Conservation (phyloP, 805 yeast species). For the Clavispora asparagi region DNA sequence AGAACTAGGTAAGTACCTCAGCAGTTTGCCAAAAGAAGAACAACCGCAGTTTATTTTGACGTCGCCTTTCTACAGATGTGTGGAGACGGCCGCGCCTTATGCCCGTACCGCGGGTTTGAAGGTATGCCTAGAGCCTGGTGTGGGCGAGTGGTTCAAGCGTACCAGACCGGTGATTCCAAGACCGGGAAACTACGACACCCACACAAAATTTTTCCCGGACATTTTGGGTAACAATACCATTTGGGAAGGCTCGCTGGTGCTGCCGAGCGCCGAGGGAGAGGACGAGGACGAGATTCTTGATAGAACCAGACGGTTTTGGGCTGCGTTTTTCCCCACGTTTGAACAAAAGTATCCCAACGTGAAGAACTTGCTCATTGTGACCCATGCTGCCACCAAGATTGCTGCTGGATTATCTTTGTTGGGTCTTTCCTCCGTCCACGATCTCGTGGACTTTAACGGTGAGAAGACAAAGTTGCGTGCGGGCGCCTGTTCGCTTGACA, state of each 20-base stretch:
- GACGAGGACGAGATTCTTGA: constrained; percentile 61
- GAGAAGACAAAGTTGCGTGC: constrained; percentile 46
- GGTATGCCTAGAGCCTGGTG: constrained; percentile 70
- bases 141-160: constrained; percentile 90
- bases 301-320: constrained; percentile 55
- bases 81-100: constrained; percentile 73
- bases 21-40: constrained; percentile 37
- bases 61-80: constrained; percentile 87
- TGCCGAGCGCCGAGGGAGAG: constrained; percentile 71
- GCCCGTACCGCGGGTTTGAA: constrained; percentile 54
- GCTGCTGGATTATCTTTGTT: constrained; percentile 77
- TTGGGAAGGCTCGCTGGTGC: constrained; percentile 45
- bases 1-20: constrained; percentile 62
- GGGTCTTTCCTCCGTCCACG: constrained; percentile 47
- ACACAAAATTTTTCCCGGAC: constrained; percentile 47
- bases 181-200: constrained; percentile 51
- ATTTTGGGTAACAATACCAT: constrained; percentile 24
- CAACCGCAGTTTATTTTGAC: constrained; percentile 70
- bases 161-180: constrained; percentile 62
- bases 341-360: constrained; percentile 55
- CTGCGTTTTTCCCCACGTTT: constrained; percentile 50
- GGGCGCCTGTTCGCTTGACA: constrained; percentile 82
- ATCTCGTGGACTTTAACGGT: constrained; percentile 38
- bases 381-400: constrained; percentile 93
- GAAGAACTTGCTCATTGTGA: constrained; percentile 62